Base-by-base conservation (phyloP, 176 grass and related monocot species). In the Panicum miliaceum region DNA sequence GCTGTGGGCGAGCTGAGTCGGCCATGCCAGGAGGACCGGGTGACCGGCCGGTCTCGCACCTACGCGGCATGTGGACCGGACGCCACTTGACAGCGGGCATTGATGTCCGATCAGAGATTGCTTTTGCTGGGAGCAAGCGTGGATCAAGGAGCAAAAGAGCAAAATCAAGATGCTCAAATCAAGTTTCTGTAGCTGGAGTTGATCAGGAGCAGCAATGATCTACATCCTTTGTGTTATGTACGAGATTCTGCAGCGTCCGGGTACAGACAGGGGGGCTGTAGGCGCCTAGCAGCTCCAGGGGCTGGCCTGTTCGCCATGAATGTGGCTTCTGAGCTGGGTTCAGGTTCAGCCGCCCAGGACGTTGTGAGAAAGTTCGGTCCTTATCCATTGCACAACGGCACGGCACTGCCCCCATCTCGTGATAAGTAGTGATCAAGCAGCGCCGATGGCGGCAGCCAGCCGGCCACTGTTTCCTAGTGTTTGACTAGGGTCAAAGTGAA, bases 21-120 rank as follows among this genome's bases (percentile, higher is more conserved):
- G 51, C 2, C 34, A 12, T 45, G 79, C 1, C 34, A 12, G 32
- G 79, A 82, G 41, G 74, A 78, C 73, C 29, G 46, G 25, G 64
- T 66, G 68, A 41, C 38, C 58, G n/a, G 50, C 59, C 61, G 69
- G 87, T 85, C 87, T 85, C 60, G 76, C 32, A 60, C 76, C 69
- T 41, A 89, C 63, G 38, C 68, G 68, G 76, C 79, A 82, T 78
- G 72, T 77, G 73, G 63, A 23, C 46, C 47, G 22, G 61, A 6
- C 47, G 48, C 57, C 74, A 73, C 74, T 78, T 1, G 53, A 60
- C 4, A 36, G 25, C 20, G 18, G n/a, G 51, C 64, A 54, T 71
- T 85, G 70, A 81, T 84, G 57, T 75, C 59, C 34, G 77, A 75
- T 76, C 52, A 41, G 29, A 14, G 63, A 10, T 81, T 51, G 41